Conservation (phyloP, 169 alveolate genomes). For the Haemoproteus tartakovskyi region DNA sequence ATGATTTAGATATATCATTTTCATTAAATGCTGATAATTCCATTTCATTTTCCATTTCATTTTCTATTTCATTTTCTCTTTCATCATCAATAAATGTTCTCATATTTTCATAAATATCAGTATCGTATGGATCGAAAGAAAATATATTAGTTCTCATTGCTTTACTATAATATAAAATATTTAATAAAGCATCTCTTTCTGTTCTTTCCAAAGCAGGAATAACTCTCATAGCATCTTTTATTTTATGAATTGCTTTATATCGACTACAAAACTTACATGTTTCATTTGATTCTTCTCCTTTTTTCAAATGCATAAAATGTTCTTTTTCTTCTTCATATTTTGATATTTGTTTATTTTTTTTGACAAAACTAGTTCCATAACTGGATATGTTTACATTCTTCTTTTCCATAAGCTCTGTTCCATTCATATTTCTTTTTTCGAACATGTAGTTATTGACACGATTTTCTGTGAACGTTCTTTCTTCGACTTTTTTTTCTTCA, state of each 20-base stretch:
- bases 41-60: not conserved
- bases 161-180: slow-evolving; percentile 61
- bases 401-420: too few species aligned
- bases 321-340: slow-evolving; percentile 60
- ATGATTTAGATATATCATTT: too few species aligned
- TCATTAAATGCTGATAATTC: too few species aligned
- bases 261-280: slow-evolving; percentile 50
- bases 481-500: slow-evolving; percentile 1
- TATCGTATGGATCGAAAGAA: slow-evolving; percentile 37
- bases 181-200: slow-evolving; percentile 24
- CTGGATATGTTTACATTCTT: not conserved
- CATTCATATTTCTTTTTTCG: too few species aligned
- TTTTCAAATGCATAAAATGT: slow-evolving; percentile 53
- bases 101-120: slow-evolving; percentile 31
- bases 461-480: not conserved
- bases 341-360: slow-evolving; percentile 7
- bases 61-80: not conserved
- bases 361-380: not conserved
- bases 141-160: slow-evolving; percentile 54
- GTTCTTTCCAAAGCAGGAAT: slow-evolving; percentile 2
- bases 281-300: slow-evolving; percentile 7
- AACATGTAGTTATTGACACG: not conserved
- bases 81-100: slow-evolving; percentile 17
- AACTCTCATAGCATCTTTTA: slow-evolving; percentile 15
- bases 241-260: slow-evolving; percentile 33